Conservation (phyloP, 1,284 basidiomycete genomes). For the Omphalotus olearius region DNA sequence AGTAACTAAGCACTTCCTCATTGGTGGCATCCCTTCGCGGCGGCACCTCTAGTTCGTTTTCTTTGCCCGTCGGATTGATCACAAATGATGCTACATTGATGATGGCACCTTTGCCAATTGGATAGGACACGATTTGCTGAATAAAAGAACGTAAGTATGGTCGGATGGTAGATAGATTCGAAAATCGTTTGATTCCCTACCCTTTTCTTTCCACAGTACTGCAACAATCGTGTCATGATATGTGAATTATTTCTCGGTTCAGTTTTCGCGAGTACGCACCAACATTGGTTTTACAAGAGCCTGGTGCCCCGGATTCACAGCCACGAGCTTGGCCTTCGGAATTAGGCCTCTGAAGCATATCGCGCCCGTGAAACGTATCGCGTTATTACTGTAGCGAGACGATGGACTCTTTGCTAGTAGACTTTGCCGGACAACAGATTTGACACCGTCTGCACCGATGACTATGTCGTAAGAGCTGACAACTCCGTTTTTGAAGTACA, state of each 20-base stretch:
- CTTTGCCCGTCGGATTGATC: constrained; percentile 29
- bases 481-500: constrained; percentile 41
- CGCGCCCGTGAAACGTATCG: constrained; percentile 7
- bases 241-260: too few relatives aligned
- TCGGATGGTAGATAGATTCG: too few relatives aligned
- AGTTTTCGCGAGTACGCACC: too few relatives aligned
- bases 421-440: constrained; percentile 16
- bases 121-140: constrained; percentile 41
- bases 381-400: background rate
- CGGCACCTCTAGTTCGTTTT: constrained; percentile 28
- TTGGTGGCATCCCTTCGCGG: constrained; percentile 30
- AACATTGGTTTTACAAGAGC: background rate
- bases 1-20: background rate
- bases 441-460: constrained; percentile 45
- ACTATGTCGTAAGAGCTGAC: constrained; percentile 41
- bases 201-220: constrained; percentile 9
- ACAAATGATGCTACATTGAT: constrained; percentile 41
- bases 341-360: constrained; percentile 5
- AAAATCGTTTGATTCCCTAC: background rate
- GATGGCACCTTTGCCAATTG: constrained; percentile 34
- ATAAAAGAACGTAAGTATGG: too few relatives aligned
- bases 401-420: background rate
- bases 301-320: background rate
- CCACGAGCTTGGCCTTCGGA: constrained; percentile 1
- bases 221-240: too few relatives aligned